phyloP scores from a whole-genome alignment of 257 asterid genomes.

The Nicotiana knightiana region DNA sequence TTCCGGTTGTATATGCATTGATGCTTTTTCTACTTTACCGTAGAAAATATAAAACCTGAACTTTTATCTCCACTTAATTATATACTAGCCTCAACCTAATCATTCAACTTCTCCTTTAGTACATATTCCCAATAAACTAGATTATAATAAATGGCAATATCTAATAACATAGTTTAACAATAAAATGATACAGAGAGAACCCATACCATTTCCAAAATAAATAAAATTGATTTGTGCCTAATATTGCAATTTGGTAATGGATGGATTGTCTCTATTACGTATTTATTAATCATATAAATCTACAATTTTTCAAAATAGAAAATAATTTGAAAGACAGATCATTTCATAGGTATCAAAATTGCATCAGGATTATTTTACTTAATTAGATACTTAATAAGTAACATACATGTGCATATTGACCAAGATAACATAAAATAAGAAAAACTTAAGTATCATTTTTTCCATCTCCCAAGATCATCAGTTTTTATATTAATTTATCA shows the following conservation, averaged over 20 bases:
- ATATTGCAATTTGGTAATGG: too few species aligned
- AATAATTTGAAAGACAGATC: neutral
- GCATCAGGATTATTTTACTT: neutral
- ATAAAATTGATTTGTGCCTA: neutral
- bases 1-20: neutral
- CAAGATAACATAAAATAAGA: neutral
- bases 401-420: slow-evolving; percentile 1
- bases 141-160: too few species aligned
- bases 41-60: neutral
- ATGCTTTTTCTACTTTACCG: neutral
- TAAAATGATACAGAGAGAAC: too few species aligned
- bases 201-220: too few species aligned
- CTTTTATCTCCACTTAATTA: neutral
- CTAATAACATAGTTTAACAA: too few species aligned
- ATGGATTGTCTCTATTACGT: too few species aligned
- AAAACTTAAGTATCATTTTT: neutral
- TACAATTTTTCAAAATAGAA: neutral
- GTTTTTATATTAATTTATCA: neutral
- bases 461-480: neutral
- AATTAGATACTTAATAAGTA: neutral
- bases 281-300: neutral
- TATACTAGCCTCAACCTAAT: neutral
- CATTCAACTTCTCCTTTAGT: neutral
- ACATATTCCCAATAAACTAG: neutral
- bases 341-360: neutral